phyloP scores from a whole-genome alignment of 495 filamentous ascomycete genomes.

The Aspergillus homomorphus region DNA sequence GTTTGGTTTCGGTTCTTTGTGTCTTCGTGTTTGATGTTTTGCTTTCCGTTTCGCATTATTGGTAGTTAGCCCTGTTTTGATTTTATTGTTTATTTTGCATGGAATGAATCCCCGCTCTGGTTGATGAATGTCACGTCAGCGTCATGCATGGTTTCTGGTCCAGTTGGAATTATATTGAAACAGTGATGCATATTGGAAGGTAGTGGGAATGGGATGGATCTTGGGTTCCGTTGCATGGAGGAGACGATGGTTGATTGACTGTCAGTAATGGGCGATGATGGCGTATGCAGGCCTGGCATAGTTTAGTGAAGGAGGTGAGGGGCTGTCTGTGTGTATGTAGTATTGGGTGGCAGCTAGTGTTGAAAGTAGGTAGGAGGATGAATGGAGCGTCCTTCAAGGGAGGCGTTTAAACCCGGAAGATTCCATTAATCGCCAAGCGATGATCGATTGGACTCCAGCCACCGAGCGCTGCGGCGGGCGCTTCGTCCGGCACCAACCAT shows the following conservation, averaged over 20 bases:
- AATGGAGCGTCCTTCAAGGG: too few relatives aligned
- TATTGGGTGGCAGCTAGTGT: too few relatives aligned
- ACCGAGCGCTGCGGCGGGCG: slow-evolving; percentile 11
- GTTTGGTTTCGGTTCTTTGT: slow-evolving; percentile 8
- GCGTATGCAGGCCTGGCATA: background rate
- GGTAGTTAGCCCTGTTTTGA: slow-evolving; percentile 8
- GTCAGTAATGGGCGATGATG: background rate
- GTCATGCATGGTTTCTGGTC: slow-evolving; percentile 16
- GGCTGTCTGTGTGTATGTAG: too few relatives aligned
- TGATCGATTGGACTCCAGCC: background rate
- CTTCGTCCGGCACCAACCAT: slow-evolving; percentile 9
- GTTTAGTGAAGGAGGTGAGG: background rate
- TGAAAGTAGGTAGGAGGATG: too few relatives aligned
- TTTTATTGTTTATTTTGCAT: slow-evolving; percentile 17
- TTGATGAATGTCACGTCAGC: slow-evolving; percentile 9
- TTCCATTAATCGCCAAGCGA: background rate
- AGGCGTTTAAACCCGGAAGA: too few relatives aligned
- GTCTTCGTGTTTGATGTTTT: slow-evolving; percentile 4
- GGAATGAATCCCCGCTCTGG: slow-evolving; percentile 8
- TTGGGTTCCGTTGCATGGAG: background rate
- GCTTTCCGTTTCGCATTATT: slow-evolving; percentile 13
- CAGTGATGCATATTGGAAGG: background rate
- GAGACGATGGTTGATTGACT: background rate
- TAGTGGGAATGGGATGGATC: background rate
- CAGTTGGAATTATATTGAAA: background rate